phyloP scores from a whole-genome alignment of 2,329 filamentous ascomycete species.

The Diplodia sapinea region DNA sequence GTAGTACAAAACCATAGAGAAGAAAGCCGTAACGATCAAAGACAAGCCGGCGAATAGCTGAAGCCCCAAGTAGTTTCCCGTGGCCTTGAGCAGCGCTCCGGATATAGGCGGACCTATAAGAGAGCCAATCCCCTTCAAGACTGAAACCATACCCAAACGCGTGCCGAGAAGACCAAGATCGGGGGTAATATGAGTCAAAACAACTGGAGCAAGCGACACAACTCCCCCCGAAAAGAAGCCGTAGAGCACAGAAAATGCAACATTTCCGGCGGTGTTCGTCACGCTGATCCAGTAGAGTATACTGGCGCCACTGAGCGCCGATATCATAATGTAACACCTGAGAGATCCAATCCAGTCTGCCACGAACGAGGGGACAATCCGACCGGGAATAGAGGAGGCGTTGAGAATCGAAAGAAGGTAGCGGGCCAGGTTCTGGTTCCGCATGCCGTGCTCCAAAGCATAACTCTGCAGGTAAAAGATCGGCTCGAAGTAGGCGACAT shows the following conservation, averaged over 20 bases:
- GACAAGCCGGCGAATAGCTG: constrained; percentile 10
- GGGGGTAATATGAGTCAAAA: constrained; percentile 11
- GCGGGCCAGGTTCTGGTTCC: constrained; percentile 57
- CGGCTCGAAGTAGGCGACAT: constrained; percentile 56
- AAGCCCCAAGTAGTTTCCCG: not conserved
- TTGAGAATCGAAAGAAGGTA: constrained; percentile 50
- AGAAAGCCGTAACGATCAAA: not conserved
- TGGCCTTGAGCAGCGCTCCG: constrained; percentile 57
- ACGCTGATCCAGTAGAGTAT: constrained; percentile 12
- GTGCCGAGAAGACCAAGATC: constrained; percentile 50
- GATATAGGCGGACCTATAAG: constrained; percentile 63
- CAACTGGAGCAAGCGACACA: constrained; percentile 3
- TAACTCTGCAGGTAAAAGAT: constrained; percentile 64
- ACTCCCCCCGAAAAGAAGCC: constrained; percentile 23
- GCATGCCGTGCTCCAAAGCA: constrained; percentile 60
- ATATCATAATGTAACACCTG: not conserved
- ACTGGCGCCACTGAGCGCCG: not conserved
- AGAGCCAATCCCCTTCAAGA: constrained; percentile 56
- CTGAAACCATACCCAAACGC: constrained; percentile 62
- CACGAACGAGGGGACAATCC: constrained; percentile 51
- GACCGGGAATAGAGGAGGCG: constrained; percentile 49
- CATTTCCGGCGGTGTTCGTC: not conserved
- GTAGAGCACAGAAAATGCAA: constrained; percentile 21
- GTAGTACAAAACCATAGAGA: not conserved
- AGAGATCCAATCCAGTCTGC: constrained; percentile 50